These are phyloP conservation scores for Termitomyces sp. DNA, from an alignment of 768 basidiomycete genomes.

Conservation along the genomic window DNA sequence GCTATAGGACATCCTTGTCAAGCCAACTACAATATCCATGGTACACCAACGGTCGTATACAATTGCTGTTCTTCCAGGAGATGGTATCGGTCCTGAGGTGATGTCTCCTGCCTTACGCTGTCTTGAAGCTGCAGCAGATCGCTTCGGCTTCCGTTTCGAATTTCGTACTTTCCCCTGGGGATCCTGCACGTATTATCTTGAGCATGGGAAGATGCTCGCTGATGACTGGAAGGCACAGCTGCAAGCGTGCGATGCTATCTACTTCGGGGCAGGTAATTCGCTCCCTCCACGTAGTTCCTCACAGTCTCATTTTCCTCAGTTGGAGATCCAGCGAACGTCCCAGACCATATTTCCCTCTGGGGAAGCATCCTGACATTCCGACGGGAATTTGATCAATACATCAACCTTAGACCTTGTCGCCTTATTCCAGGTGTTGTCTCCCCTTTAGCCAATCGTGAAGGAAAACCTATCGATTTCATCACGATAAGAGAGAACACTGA, in stretches of 20 bases:
- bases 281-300: background rate
- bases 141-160: slow-evolving; percentile 39
- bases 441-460: slow-evolving; percentile 37
- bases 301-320: slow-evolving; percentile 20
- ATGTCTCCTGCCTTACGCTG: slow-evolving; percentile 42
- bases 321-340: slow-evolving; percentile 41
- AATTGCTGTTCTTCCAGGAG: slow-evolving; percentile 46
- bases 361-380: slow-evolving; percentile 44
- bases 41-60: slow-evolving; percentile 21
- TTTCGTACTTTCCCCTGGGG: slow-evolving; percentile 44
- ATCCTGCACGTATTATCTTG: slow-evolving; percentile 38
- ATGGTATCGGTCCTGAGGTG: slow-evolving; percentile 50
- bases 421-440: slow-evolving; percentile 42
- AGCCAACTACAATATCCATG: slow-evolving; percentile 4
- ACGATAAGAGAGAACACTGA: slow-evolving; percentile 55
- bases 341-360: slow-evolving; percentile 56
- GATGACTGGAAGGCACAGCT: slow-evolving; percentile 32
- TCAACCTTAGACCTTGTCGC: slow-evolving; percentile 42
- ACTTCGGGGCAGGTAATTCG: slow-evolving; percentile 39
- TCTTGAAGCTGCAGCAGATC: slow-evolving; percentile 34
- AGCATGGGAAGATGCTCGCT: slow-evolving; percentile 43
- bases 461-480: slow-evolving; percentile 42
- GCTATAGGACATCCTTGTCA: background rate
- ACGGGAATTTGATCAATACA: slow-evolving; percentile 46
- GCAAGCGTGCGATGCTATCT: slow-evolving; percentile 38